Evolutionary conservation across 768 basidiomycete genomes (phyloP), one percentile per base, ranked within the genome.

Genomic region (Sarcomyxa edulis): DNA sequence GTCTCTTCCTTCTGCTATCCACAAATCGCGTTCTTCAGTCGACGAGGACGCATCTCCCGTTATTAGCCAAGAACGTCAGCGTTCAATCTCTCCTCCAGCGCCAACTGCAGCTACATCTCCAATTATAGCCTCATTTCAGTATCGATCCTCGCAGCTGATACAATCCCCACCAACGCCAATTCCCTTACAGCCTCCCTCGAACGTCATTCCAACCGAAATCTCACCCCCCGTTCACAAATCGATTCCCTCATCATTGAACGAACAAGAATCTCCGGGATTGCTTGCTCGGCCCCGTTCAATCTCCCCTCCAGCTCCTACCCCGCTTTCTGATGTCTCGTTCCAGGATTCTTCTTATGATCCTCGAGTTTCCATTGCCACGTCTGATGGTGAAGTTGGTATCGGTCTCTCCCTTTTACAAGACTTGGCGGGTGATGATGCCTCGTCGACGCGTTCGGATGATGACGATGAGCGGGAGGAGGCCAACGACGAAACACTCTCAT

Each of bases 351-450:
- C 10, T 50, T 50, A n/a, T 23, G 50, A 23, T 20, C n/a, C 28
- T 9, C 27, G 66, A 18, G 46, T 60, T 9, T 71, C 64, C 19
- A 47, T 61, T 3, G 65, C 55, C 5, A 45, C 65, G 37, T 75
- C 74, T 2, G 81, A 83, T 41, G 81, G 76, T 3, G 74, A 77
- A 35, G 63, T 73, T 1, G 85, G 79, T 0, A 87, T 88, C 25
- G 85, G 85, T 2, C 58, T 86, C 23, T 78, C 78, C 2, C 58
- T 87, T 37, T 58, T 88, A 37, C 74, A 77, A 46, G 69, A 67
- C 27, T 56, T 76, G 50, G 57, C 62, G 26, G 69, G 62, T 3
- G 60, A 43, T 35, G 35, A 43, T 22, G 50, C 44, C 40, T 46
- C 38, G 33, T 51, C 47, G 27, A 27, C 45, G 37, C n/a, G 37